A percentile compares a stretch with the other conserved stretches of the same genome.
Conservation (phyloP, 2,329 filamentous ascomycete genomes). For the Sclerotinia glacialis region DNA sequence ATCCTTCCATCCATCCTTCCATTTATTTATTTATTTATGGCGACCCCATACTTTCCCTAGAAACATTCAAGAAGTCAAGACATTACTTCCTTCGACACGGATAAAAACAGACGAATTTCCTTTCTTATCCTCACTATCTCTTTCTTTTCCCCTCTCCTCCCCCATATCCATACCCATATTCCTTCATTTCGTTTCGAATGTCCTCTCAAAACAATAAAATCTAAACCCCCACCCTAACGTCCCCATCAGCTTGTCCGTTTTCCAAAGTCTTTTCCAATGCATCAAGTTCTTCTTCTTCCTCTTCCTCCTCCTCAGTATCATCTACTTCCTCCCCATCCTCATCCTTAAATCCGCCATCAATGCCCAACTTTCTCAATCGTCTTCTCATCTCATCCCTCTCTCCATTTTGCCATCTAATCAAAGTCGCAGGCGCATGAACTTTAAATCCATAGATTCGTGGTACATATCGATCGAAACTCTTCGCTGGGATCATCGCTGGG, state of each 20-base stretch:
- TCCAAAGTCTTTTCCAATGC: not conserved
- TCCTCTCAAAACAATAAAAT: not conserved
- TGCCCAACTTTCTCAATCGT: slow-evolving; percentile 65
- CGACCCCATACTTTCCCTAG: slow-evolving; percentile 11
- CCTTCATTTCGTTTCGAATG: not conserved
- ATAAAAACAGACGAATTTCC: slow-evolving; percentile 15
- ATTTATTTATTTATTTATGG: not conserved
- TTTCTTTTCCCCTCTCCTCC: not conserved
- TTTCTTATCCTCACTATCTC: not conserved
- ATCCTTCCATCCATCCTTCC: slow-evolving; percentile 10
- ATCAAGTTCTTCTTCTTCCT: slow-evolving; percentile 41
- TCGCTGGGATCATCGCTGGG: slow-evolving; percentile 80
- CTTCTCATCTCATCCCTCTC: slow-evolving; percentile 79
- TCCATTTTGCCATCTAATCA: slow-evolving; percentile 86
- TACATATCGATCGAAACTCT: slow-evolving; percentile 81
- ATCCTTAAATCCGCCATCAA: slow-evolving; percentile 79
- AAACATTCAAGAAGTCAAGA: slow-evolving; percentile 23
- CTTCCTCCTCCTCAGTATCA: slow-evolving; percentile 52
- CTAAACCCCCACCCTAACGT: slow-evolving; percentile 6
- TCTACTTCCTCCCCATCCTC: slow-evolving; percentile 58
- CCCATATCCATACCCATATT: not conserved
- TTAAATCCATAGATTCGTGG: slow-evolving; percentile 94
- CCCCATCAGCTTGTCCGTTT: slow-evolving; percentile 13
- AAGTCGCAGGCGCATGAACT: slow-evolving; percentile 82
- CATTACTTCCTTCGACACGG: slow-evolving; percentile 13